These are phyloP conservation scores for Tetracentron sinense DNA, from an alignment of 164 flowering plant genomes.

Conservation along the genomic window DNA sequence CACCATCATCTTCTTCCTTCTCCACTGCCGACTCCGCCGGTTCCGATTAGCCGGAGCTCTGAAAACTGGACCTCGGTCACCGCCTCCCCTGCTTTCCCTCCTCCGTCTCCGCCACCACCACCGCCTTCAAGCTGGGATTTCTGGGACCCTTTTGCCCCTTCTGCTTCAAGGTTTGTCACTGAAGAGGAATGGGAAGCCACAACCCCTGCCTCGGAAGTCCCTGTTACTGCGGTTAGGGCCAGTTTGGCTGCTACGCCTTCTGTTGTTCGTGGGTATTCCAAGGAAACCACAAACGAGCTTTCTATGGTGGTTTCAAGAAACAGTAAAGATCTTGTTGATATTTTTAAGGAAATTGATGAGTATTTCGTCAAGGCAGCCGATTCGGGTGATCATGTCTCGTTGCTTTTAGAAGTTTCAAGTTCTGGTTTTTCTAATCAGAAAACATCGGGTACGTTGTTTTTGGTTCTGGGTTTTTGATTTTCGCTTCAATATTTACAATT, in stretches of 20 bases:
- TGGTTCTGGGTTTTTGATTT: neutral
- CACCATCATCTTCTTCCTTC: slow-evolving; percentile 32
- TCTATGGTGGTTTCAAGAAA: slow-evolving; percentile 77
- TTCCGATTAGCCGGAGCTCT: slow-evolving; percentile 44
- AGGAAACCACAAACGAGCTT: slow-evolving; percentile 56
- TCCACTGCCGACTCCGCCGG: slow-evolving; percentile 37
- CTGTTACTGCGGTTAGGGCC: slow-evolving; percentile 32
- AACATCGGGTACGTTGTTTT: slow-evolving; percentile 34
- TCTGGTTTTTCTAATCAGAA: slow-evolving; percentile 36
- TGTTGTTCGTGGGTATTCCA: slow-evolving; percentile 45
- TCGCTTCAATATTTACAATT: no score
- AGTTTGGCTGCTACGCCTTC: slow-evolving; percentile 55
- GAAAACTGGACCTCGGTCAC: slow-evolving; percentile 45
- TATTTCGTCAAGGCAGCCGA: slow-evolving; percentile 84
- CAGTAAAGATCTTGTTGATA: slow-evolving; percentile 71
- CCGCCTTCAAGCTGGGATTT: slow-evolving; percentile 78
- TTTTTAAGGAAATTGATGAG: slow-evolving; percentile 80
- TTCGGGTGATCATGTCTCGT: slow-evolving; percentile 59
- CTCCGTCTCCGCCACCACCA: slow-evolving; percentile 58
- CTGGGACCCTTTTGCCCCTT: slow-evolving; percentile 89
- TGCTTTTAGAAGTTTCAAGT: slow-evolving; percentile 58
- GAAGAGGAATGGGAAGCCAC: slow-evolving; percentile 79
- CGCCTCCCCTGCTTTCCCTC: slow-evolving; percentile 35
- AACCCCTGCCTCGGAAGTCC: slow-evolving; percentile 33
- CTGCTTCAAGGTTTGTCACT: slow-evolving; percentile 49